Base-by-base conservation (phyloP, 2,329 filamentous ascomycete species). In the Penicillium sp. region DNA sequence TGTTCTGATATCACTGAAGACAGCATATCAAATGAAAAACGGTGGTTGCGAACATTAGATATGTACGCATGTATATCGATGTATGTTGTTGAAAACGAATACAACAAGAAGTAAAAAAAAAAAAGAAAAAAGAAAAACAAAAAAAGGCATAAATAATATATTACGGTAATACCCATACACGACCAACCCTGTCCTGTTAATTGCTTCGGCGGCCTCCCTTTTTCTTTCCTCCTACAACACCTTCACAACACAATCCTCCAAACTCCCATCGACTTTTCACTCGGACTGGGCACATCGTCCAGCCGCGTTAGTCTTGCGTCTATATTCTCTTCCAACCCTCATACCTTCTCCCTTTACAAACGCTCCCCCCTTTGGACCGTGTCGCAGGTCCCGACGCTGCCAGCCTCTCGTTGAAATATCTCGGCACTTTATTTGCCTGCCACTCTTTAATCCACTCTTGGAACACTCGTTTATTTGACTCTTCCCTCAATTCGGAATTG, bases 341-440 rank as follows among this genome's bases (percentile, higher is more conserved):
- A 48, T 46, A 27, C 47, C 45, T 55, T 46, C 50, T 41, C 19
- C 50, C 49, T 51, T 49, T 50, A 27, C 31, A 36, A 46, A 36
- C 53, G 34, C 41, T 38, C 21, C 29, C 36, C 39, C 46, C 49
- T 50, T 46, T 55, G 43, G 64, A 68, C 64, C 59, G 68, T 71
- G 66, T 72, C 66, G 65, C 70, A 60, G 68, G 65, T 61, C 65
- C 65, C 68, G 69, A 70, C 69, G 68, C 70, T 68, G 59, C 67
- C 68, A 68, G 69, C 66, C 71, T 70, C 65, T 73, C 70, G 68
- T 73, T 73, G 67, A 66, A 47, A 53, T 43, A 45, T 43, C 53
- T 61, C 52, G 65, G 67, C 62, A 65, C 60, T 55, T 58, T 45
- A 61, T 51, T 48, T 66, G 65, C 64, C 64, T 61, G 61, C 40